Conservation (phyloP, 805 yeast species). For the Candida railenensis region DNA sequence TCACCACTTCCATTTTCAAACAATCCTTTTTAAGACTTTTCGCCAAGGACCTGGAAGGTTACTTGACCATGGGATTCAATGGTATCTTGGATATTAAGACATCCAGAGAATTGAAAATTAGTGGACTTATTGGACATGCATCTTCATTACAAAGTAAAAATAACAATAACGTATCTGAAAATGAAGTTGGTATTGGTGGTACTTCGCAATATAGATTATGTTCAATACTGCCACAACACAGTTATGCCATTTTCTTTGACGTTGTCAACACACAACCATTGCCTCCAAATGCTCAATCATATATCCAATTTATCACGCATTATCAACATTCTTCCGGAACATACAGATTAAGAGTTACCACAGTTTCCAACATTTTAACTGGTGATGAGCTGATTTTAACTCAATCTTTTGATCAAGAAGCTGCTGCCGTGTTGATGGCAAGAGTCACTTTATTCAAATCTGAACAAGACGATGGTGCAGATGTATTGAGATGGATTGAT, state of each 20-base stretch:
- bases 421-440: slow-evolving; percentile 93
- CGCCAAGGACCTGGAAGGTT: slow-evolving; percentile 83
- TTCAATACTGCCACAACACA: slow-evolving; percentile 79
- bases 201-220: slow-evolving; percentile 87
- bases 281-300: slow-evolving; percentile 48
- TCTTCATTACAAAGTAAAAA: slow-evolving; percentile 67
- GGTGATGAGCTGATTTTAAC: slow-evolving; percentile 48
- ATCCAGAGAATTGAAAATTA: slow-evolving; percentile 79
- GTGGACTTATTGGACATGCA: slow-evolving; percentile 94
- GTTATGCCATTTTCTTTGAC: slow-evolving; percentile 89
- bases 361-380: slow-evolving; percentile 60
- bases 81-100: slow-evolving; percentile 87
- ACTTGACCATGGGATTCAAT: slow-evolving; percentile 84
- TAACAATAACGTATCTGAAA: slow-evolving; percentile 72
- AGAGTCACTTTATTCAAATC: slow-evolving; percentile 86
- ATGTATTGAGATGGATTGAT: slow-evolving; percentile 92
- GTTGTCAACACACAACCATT: slow-evolving; percentile 50
- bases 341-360: slow-evolving; percentile 85
- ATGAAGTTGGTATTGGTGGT: slow-evolving; percentile 93
- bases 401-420: slow-evolving; percentile 93
- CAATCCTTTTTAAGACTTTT: slow-evolving; percentile 88
- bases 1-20: slow-evolving; percentile 91
- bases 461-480: slow-evolving; percentile 82
- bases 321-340: slow-evolving; percentile 97
- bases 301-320: slow-evolving; percentile 83